These are phyloP conservation scores for Pilatotrama ljubarskyi DNA, from an alignment of 768 basidiomycete genomes.

Conservation along the genomic window DNA sequence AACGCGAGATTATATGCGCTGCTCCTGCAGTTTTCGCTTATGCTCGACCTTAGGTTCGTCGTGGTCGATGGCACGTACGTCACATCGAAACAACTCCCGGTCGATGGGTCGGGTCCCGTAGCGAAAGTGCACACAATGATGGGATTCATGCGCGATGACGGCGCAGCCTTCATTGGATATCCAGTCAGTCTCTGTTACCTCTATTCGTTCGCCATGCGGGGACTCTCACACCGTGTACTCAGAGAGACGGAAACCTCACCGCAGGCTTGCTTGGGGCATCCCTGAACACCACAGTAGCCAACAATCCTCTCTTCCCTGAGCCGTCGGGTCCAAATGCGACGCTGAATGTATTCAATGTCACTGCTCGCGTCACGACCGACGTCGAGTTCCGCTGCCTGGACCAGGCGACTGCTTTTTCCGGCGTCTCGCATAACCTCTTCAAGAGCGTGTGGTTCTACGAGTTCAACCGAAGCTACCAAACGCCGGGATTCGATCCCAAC, in stretches of 20 bases:
- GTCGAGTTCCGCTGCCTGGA: conserved; percentile 50
- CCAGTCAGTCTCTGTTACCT: conserved; percentile 25
- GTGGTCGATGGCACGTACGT: conserved; percentile 53
- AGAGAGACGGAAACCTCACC: conserved; percentile 24
- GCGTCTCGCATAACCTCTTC: conserved; percentile 43
- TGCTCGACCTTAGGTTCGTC: conserved; percentile 31
- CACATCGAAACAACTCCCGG: conserved; percentile 37
- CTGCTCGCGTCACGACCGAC: conserved; percentile 45
- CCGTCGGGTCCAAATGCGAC: conserved; percentile 38
- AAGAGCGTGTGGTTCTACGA: conserved; percentile 45
- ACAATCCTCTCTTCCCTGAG: conserved; percentile 41
- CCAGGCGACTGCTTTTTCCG: conserved; percentile 49
- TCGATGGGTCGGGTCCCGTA: conserved; percentile 41
- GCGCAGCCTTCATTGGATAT: conserved; percentile 45
- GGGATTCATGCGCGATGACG: conserved; percentile 54
- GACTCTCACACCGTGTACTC: background rate
- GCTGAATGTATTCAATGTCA: conserved; percentile 47
- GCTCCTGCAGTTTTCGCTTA: background rate
- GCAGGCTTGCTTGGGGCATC: conserved; percentile 27
- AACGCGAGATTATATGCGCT: background rate
- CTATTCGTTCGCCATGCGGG: no score
- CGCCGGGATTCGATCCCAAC: conserved; percentile 45
- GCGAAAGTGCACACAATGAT: conserved; percentile 49
- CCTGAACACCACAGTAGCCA: conserved; percentile 18
- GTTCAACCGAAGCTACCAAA: conserved; percentile 46